phyloP scores from a whole-genome alignment of 2,329 filamentous ascomycete species.

The Colletotrichum tamarilloi region DNA sequence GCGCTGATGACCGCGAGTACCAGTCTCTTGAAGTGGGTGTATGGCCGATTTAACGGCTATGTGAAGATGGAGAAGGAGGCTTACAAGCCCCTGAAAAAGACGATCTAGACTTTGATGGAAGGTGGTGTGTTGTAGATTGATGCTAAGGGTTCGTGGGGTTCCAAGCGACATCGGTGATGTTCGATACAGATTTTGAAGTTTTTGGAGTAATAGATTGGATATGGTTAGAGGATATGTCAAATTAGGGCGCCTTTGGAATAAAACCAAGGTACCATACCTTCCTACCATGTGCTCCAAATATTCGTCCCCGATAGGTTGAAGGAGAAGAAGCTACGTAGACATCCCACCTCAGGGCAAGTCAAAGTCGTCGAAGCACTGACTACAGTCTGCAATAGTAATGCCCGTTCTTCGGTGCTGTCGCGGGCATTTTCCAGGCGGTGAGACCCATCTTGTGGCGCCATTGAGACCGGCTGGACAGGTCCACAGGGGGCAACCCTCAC shows the following conservation, averaged over 20 bases:
- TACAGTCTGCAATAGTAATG: slow-evolving; percentile 10
- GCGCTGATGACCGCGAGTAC: slow-evolving; percentile 79
- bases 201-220: neutral
- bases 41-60: slow-evolving; percentile 73
- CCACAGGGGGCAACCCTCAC: slow-evolving; percentile 9
- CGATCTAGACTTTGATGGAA: slow-evolving; percentile 24
- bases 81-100: slow-evolving; percentile 44
- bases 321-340: neutral
- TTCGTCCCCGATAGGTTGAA: slow-evolving; percentile 9
- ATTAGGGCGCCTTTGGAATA: neutral
- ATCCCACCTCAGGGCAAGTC: neutral
- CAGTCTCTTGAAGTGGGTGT: slow-evolving; percentile 74
- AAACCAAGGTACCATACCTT: neutral
- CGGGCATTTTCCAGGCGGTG: slow-evolving; percentile 17
- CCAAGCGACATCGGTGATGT: slow-evolving; percentile 15
- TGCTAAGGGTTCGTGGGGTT: neutral
- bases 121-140: neutral
- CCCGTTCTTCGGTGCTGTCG: slow-evolving; percentile 14
- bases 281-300: slow-evolving; percentile 6
- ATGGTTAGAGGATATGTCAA: neutral
- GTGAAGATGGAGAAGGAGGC: slow-evolving; percentile 52
- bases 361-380: slow-evolving; percentile 2
- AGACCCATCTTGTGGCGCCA: slow-evolving; percentile 26
- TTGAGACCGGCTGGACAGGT: slow-evolving; percentile 12
- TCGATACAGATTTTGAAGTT: neutral